These are phyloP conservation scores for Melastoma candidum DNA, from an alignment of 441 rosid species.

Conservation along the genomic window DNA sequence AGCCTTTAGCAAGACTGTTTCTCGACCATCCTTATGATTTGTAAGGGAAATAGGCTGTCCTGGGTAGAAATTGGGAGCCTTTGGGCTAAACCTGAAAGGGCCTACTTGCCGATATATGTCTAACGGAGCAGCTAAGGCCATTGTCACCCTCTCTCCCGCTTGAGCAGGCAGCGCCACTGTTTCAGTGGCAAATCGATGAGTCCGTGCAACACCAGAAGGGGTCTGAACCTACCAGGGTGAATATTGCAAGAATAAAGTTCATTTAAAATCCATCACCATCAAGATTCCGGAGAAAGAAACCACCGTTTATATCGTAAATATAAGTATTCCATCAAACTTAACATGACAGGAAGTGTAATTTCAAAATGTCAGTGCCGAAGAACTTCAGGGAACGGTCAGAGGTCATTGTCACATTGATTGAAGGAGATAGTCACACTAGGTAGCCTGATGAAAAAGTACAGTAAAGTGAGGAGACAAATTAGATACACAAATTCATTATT, in stretches of 20 bases:
- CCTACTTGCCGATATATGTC: slow-evolving; percentile 67
- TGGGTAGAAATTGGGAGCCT: slow-evolving; percentile 60
- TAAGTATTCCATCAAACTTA: no score
- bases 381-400: no score
- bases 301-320: no score
- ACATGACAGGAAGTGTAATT: no score
- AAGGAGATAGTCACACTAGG: no score
- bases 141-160: slow-evolving; percentile 87
- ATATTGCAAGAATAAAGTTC: neutral
- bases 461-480: no score
- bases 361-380: no score
- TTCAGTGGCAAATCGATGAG: slow-evolving; percentile 88
- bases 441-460: no score
- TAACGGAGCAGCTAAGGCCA: slow-evolving; percentile 81
- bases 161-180: slow-evolving; percentile 88
- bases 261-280: no score
- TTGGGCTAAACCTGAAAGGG: slow-evolving; percentile 71
- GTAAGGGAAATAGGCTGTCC: slow-evolving; percentile 90
- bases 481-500: no score
- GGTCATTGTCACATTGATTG: no score
- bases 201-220: slow-evolving; percentile 81
- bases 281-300: no score
- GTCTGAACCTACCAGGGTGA: slow-evolving; percentile 53
- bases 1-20: slow-evolving; percentile 57
- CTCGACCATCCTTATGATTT: slow-evolving; percentile 69